Percentiles rank a stretch among this genome's conserved stretches.
These are phyloP conservation scores for Globisporangium cystogenes DNA, from an alignment of 352 stramenopile species.

Conservation along the genomic window DNA sequence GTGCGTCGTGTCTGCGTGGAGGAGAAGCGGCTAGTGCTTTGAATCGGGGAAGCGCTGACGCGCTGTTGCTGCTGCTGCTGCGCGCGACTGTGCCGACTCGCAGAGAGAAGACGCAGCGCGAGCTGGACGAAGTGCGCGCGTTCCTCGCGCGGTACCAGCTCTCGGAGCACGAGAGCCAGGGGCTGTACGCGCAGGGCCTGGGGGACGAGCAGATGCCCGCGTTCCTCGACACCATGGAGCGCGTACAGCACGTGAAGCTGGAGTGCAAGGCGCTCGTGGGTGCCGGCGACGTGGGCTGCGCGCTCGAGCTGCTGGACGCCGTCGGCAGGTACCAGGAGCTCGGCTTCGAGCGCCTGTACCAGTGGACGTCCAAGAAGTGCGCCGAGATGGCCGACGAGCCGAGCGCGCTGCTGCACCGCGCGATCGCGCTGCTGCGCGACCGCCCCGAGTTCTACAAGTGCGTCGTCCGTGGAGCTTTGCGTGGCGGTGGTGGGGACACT, in stretches of 20 bases:
- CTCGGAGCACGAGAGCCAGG: conserved; percentile 53
- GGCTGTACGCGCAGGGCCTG: conserved; percentile 33
- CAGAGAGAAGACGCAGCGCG: conserved; percentile 37
- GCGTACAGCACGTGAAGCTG: conserved; percentile 59
- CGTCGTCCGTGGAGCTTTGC: conserved; percentile 2
- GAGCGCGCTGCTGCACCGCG: conserved; percentile 56
- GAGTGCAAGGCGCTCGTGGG: conserved; percentile 65
- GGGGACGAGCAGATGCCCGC: conserved; percentile 37
- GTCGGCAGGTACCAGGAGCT: conserved; percentile 77
- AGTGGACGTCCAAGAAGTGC: conserved; percentile 84
- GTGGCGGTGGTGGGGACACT: not conserved
- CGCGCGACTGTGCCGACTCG: not conserved
- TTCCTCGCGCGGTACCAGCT: conserved; percentile 78
- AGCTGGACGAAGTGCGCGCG: conserved; percentile 39
- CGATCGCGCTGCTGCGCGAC: conserved; percentile 58
- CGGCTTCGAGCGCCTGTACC: conserved; percentile 85
- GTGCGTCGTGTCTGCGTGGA: conserved; percentile 1
- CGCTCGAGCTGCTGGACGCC: conserved; percentile 82
- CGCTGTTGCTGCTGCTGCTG: not conserved
- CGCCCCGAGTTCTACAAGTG: conserved; percentile 77
- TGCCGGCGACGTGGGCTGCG: conserved; percentile 35
- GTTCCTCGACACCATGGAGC: conserved; percentile 71
- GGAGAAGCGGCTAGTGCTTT: no score
- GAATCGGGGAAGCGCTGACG: no score
- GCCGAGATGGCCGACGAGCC: conserved; percentile 59